These are phyloP conservation scores for Escovopsis sp. DNA, from an alignment of 2,329 filamentous ascomycete genomes.

Conservation along the genomic window DNA sequence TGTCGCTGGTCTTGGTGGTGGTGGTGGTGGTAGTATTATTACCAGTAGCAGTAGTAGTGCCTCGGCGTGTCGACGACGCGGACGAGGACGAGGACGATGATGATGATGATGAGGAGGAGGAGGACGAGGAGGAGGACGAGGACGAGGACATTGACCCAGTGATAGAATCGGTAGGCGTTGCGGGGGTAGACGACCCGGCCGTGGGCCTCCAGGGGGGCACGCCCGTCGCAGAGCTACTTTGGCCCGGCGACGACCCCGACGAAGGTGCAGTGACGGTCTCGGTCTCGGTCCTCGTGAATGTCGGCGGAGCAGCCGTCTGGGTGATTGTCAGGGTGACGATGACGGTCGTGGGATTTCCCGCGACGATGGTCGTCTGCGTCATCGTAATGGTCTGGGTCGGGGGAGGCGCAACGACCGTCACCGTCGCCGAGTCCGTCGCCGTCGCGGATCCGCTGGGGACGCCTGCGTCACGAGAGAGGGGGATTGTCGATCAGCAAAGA, in stretches of 20 bases:
- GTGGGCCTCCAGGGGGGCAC: conserved; percentile 32
- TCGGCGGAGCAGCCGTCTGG: conserved; percentile 20
- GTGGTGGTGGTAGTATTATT: conserved; percentile 1
- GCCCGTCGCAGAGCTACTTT: conserved; percentile 22
- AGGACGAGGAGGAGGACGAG: too few relatives aligned
- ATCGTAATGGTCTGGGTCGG: conserved; percentile 21
- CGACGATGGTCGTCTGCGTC: conserved; percentile 23
- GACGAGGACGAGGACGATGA: too few relatives aligned
- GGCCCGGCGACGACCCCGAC: conserved; percentile 12
- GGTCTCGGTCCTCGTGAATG: conserved; percentile 20
- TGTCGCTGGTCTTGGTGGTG: conserved; percentile 4
- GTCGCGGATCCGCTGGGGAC: conserved; percentile 16
- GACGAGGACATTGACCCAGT: too few relatives aligned
- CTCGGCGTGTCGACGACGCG: too few relatives aligned
- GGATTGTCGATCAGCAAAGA: too few relatives aligned
- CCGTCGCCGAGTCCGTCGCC: conserved; percentile 6
- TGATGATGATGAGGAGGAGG: too few relatives aligned
- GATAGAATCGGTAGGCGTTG: background rate
- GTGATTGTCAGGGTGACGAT: conserved; percentile 28
- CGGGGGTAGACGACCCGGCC: conserved; percentile 13
- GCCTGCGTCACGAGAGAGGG: conserved; percentile 10
- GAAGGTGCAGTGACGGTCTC: conserved; percentile 15
- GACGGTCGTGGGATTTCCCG: conserved; percentile 24
- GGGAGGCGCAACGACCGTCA: conserved; percentile 8
- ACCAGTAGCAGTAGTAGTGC: background rate